Conservation (phyloP, 2,329 filamentous ascomycete genomes). For the Paecilomyces sp. region DNA sequence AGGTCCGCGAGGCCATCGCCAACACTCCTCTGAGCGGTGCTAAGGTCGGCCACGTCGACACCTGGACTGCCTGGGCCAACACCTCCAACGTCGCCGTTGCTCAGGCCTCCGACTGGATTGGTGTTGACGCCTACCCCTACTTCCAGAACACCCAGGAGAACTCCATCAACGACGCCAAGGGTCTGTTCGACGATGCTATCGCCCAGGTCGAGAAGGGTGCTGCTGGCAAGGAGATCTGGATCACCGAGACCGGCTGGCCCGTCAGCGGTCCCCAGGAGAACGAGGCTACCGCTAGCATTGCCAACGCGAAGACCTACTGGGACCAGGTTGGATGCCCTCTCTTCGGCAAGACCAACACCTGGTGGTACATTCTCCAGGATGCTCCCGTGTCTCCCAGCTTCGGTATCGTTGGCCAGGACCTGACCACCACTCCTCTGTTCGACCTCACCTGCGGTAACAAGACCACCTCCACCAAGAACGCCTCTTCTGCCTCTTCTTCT, state of each 20-base stretch:
- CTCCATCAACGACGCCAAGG: constrained; percentile 55
- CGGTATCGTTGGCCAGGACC: constrained; percentile 26
- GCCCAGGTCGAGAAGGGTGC: constrained; percentile 52
- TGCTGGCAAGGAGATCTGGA: constrained; percentile 67
- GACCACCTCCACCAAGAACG: background rate
- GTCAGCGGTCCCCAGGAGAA: constrained; percentile 60
- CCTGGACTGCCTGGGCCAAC: constrained; percentile 76
- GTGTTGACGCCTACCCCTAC: constrained; percentile 79
- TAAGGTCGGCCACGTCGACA: constrained; percentile 78
- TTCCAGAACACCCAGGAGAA: constrained; percentile 66
- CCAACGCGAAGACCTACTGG: constrained; percentile 77
- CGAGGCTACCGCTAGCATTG: constrained; percentile 53
- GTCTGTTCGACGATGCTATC: constrained; percentile 63
- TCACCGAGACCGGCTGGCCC: constrained; percentile 86
- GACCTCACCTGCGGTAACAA: constrained; percentile 25
- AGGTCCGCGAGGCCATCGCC: constrained; percentile 57
- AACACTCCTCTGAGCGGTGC: constrained; percentile 49
- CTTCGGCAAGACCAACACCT: constrained; percentile 33
- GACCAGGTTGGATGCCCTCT: constrained; percentile 65
- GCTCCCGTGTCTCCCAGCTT: constrained; percentile 27
- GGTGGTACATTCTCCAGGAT: constrained; percentile 38
- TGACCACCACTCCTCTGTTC: constrained; percentile 31
- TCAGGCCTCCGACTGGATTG: constrained; percentile 66
- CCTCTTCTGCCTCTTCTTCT: background rate
- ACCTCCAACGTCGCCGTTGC: constrained; percentile 63